A percentile compares a stretch with the other conserved stretches of the same genome.
Evolutionary conservation across 1,139 yeast species (phyloP).

Genomic region (Meyerozyma elateridarum): DNA sequence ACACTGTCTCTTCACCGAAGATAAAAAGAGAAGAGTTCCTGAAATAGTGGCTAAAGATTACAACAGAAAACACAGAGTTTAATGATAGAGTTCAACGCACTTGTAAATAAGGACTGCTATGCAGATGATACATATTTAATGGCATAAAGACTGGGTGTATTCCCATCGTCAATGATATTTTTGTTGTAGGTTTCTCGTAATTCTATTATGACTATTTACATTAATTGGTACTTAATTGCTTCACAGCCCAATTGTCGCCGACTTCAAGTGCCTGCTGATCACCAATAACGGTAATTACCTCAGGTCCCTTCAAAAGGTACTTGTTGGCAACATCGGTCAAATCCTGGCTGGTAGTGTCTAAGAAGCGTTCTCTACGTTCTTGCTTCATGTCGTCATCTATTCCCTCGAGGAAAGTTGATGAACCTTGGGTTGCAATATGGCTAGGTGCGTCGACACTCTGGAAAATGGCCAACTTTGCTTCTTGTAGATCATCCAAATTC

Average conservation of each 20-base stretch:
- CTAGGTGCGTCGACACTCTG: slow-evolving; percentile 90
- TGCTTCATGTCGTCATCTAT: slow-evolving; percentile 80
- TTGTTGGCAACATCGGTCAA: slow-evolving; percentile 58
- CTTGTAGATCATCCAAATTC: slow-evolving; percentile 66
- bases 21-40: slow-evolving; percentile 76
- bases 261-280: slow-evolving; percentile 34
- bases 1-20: slow-evolving; percentile 86
- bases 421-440: slow-evolving; percentile 76
- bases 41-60: slow-evolving; percentile 59
- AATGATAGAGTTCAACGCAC: slow-evolving; percentile 6
- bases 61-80: slow-evolving; percentile 36
- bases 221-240: slow-evolving; percentile 14
- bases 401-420: slow-evolving; percentile 59
- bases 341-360: slow-evolving; percentile 62
- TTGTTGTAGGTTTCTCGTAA: too few relatives aligned
- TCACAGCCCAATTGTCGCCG: slow-evolving; percentile 29
- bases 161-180: too few relatives aligned
- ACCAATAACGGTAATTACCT: slow-evolving; percentile 49
- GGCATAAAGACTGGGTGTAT: too few relatives aligned
- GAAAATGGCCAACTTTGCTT: slow-evolving; percentile 85
- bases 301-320: slow-evolving; percentile 40
- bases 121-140: too few relatives aligned
- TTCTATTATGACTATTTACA: slow-evolving; percentile 6
- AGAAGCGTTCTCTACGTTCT: slow-evolving; percentile 65
- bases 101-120: too few relatives aligned